Conservation (phyloP, 257 asterid genomes). For the Hygrophila difformis region DNA sequence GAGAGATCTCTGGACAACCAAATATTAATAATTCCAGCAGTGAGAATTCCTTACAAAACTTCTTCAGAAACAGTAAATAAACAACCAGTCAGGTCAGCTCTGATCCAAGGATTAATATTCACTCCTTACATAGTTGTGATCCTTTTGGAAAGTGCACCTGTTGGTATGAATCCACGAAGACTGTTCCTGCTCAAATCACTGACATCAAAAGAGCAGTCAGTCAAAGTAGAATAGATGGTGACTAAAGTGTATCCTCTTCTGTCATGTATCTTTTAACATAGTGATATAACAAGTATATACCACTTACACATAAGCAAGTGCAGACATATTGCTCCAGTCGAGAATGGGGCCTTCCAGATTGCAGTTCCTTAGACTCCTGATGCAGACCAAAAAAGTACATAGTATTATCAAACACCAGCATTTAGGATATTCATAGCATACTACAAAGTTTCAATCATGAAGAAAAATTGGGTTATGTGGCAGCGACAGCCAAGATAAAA, state of each 20-base stretch:
- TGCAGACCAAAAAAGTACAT: constrained; percentile 17
- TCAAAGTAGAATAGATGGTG: too few relatives aligned
- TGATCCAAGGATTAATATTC: too few relatives aligned
- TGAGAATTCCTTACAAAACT: constrained; percentile 1
- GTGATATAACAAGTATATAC: too few relatives aligned
- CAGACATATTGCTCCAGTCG: constrained; percentile 50
- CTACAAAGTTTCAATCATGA: too few relatives aligned
- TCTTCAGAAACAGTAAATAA: too few relatives aligned
- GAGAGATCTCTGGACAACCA: constrained; percentile 55
- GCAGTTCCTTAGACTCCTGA: constrained; percentile 97
- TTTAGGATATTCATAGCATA: too few relatives aligned
- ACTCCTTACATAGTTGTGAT: constrained; percentile 71
- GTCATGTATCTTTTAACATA: too few relatives aligned
- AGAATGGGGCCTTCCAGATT: constrained; percentile 77
- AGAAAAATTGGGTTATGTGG: too few relatives aligned
- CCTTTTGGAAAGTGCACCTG: constrained; percentile 41
- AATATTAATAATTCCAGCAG: constrained; percentile 7
- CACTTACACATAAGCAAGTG: constrained; percentile 66
- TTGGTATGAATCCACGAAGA: constrained; percentile 64
- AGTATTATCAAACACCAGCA: too few relatives aligned
- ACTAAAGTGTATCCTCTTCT: too few relatives aligned
- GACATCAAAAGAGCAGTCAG: constrained; percentile 18
- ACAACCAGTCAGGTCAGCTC: too few relatives aligned
- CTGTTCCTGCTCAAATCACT: constrained; percentile 77
- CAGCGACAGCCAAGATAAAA: too few relatives aligned